These are phyloP conservation scores for Calendula officinalis DNA, from an alignment of 129 eudicot genomes.

Conservation along the genomic window DNA sequence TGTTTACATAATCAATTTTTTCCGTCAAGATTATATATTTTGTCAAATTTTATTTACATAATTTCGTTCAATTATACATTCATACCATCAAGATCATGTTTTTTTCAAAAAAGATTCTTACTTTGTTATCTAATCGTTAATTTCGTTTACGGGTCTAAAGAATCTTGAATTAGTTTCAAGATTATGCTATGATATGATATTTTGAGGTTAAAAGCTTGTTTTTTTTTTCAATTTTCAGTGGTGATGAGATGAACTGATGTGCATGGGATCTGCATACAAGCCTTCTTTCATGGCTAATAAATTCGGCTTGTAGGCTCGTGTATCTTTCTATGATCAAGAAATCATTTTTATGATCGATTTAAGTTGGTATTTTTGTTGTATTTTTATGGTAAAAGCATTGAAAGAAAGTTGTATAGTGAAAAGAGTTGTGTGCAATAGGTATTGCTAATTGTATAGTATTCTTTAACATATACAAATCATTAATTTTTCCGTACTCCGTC, in stretches of 20 bases:
- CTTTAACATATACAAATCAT: not conserved
- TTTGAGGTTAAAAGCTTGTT: constrained; percentile 1
- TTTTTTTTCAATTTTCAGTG: constrained; percentile 16
- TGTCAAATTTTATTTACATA: not conserved
- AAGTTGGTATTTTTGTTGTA: not conserved
- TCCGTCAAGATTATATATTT: not conserved
- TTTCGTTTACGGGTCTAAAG: constrained; percentile 14
- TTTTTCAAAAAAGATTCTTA: constrained; percentile 1
- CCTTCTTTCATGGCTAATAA: constrained; percentile 13
- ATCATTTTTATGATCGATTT: not conserved
- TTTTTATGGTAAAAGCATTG: not conserved
- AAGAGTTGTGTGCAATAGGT: not conserved
- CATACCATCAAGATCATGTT: not conserved
- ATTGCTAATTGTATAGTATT: not conserved
- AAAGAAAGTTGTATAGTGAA: not conserved
- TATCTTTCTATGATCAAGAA: constrained; percentile 6
- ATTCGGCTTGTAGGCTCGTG: not conserved
- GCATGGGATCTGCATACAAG: constrained; percentile 6
- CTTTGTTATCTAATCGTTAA: constrained; percentile 13
- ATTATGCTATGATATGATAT: not conserved
- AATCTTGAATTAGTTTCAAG: constrained; percentile 23
- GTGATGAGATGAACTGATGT: not conserved
- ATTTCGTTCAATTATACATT: not conserved
- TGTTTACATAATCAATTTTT: not conserved
- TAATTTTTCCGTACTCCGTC: not conserved